Evolutionary conservation across 805 yeast species (phyloP).

Genomic region (Starmerella stigmatis): DNA sequence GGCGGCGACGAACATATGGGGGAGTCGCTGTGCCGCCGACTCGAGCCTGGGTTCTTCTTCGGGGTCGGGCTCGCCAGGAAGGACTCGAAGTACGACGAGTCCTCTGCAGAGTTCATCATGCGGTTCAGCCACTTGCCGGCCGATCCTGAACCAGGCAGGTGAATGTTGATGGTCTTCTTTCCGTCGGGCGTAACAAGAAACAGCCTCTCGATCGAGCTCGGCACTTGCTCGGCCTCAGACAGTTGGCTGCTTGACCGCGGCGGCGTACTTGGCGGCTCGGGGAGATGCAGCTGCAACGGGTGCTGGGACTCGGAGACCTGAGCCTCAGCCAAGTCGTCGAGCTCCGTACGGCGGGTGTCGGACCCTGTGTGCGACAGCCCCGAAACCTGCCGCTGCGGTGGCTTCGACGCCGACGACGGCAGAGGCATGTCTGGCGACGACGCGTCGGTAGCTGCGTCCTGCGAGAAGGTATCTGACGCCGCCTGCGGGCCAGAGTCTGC

Average conservation of each 20-base stretch:
- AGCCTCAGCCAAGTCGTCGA: not conserved
- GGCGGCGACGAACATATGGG: conserved; percentile 21
- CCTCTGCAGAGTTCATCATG: conserved; percentile 15
- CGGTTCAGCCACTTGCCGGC: conserved; percentile 19
- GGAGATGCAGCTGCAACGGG: conserved; percentile 1
- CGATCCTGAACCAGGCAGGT: conserved; percentile 19
- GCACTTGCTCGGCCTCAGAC: conserved; percentile 4
- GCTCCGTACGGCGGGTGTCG: no score
- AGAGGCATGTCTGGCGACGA: not conserved
- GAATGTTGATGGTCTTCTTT: not conserved
- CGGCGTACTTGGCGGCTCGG: conserved; percentile 13
- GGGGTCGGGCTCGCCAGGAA: conserved; percentile 20
- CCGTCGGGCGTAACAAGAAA: conserved; percentile 18
- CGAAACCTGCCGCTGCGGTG: no score
- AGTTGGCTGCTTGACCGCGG: not conserved
- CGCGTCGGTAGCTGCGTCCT: not conserved
- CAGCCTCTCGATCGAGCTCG: conserved; percentile 21
- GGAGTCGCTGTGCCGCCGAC: conserved; percentile 6
- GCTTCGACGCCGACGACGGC: not conserved
- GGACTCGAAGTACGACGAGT: conserved; percentile 14
- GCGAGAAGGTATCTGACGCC: not conserved
- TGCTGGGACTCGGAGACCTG: conserved; percentile 4
- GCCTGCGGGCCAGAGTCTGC: no score
- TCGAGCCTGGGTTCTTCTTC: conserved; percentile 2
- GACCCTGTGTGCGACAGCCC: no score